Base-by-base conservation (phyloP, 148 eudicot species). In the Cornus kousa region DNA sequence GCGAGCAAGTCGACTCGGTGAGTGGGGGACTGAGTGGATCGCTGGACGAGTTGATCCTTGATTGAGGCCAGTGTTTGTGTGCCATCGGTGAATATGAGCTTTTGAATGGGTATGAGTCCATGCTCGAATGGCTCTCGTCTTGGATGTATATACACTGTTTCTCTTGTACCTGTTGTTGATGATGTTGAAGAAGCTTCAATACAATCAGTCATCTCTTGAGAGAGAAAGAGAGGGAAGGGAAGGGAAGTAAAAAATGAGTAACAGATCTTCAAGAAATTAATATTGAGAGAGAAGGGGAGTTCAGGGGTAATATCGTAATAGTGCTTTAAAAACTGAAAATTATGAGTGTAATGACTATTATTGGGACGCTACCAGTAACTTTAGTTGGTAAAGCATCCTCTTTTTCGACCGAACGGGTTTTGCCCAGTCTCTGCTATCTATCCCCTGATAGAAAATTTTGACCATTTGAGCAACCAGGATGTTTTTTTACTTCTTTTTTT, bases 121-220 rank as follows among this genome's bases (percentile, higher is more conserved):
- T 96, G 89, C 74, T 96, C 99, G 88, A 94, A 96, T 0, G 95
- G 94, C 78, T 92, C 99, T 0, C 97, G 86, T 0, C 99, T 88
- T 0, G 95, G 90, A 86, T 86, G 95, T 67, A 94, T 81, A 24
- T 87, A 84, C 75, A 71, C 50, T 23, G 77, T 3, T 13, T 57
- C 64, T 57, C 64, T 5, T 10, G 77, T 5, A 9, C 82, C 4
- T 9, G 87, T 60, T 70, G 89, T 60, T 70, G 81, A 22, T 70
- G 81, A 22, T 37, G 79, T 33, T 16, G 86, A 39, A 0, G 83
- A 66, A 2, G 84, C 48, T 35, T 77, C 79, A 50, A 57, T 33
- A 7, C 17, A 14, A 40, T 79, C 82, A 31, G 71, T 24, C 79
- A 80, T 70, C 17, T 73, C 60, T 31, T 24, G 32, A 20, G 70